These are phyloP conservation scores for Linum lewisii DNA, from an alignment of 345 rosid genomes.

Conservation along the genomic window DNA sequence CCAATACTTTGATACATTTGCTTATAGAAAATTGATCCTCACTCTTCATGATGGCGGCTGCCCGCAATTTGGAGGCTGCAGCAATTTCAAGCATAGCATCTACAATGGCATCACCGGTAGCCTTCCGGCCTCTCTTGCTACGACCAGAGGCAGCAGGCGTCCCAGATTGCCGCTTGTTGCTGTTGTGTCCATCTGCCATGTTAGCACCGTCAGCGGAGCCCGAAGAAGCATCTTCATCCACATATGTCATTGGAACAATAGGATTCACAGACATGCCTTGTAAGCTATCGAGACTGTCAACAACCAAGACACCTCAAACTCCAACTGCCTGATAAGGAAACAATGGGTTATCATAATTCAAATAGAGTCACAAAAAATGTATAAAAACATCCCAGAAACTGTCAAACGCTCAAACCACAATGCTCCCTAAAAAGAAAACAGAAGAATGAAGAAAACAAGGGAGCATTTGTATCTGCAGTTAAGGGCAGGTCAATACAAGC, in stretches of 20 bases:
- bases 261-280: conserved; percentile 20
- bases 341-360: neutral
- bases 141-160: conserved; percentile 35
- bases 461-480: neutral
- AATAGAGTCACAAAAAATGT: neutral
- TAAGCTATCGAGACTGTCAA: conserved; percentile 5
- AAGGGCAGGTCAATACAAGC: neutral
- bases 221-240: conserved; percentile 45
- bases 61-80: conserved; percentile 73
- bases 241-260: conserved; percentile 30
- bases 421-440: too few relatives aligned
- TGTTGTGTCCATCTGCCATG: conserved; percentile 48
- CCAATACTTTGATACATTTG: conserved; percentile 77
- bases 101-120: conserved; percentile 72
- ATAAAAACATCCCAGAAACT: neutral
- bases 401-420: too few relatives aligned
- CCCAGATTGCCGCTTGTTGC: conserved; percentile 30
- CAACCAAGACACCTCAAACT: neutral
- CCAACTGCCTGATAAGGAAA: neutral
- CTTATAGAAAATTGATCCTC: conserved; percentile 70
- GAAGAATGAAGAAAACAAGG: neutral
- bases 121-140: conserved; percentile 62
- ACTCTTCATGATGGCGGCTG: conserved; percentile 50
- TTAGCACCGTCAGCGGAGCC: conserved; percentile 52
- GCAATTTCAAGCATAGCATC: conserved; percentile 94